Conservation (phyloP, 257 asterid genomes). For the Solanum commersonii region DNA sequence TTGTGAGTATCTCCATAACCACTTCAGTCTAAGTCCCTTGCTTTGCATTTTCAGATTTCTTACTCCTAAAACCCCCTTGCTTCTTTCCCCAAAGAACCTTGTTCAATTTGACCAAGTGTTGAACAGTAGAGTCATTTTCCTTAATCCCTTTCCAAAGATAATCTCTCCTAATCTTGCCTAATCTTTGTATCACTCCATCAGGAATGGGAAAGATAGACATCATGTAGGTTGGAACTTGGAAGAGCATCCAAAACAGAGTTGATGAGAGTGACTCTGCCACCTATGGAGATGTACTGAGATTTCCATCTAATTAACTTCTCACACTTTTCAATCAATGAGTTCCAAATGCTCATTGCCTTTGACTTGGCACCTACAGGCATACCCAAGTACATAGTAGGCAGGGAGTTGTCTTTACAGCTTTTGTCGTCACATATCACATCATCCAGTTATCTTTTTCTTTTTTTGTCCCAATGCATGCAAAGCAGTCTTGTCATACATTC, state of each 20-base stretch:
- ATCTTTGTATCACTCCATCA: not conserved
- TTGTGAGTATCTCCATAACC: not conserved
- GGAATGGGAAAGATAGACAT: not conserved
- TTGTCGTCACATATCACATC: not conserved
- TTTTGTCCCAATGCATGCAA: not conserved
- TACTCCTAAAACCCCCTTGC: not conserved
- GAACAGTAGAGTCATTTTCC: not conserved
- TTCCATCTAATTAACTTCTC: not conserved
- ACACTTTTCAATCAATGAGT: not conserved
- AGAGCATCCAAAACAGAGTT: not conserved
- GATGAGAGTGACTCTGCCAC: not conserved
- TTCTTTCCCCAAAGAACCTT: not conserved
- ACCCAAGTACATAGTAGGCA: not conserved
- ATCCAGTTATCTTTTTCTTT: not conserved
- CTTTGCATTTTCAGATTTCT: too few relatives aligned
- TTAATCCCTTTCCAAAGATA: not conserved
- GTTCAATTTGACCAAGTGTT: not conserved
- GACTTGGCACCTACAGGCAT: not conserved
- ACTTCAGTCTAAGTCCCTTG: not conserved
- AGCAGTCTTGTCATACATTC: not conserved
- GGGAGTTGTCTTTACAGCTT: not conserved
- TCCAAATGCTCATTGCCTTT: not conserved
- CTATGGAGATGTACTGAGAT: not conserved
- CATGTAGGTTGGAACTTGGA: not conserved
- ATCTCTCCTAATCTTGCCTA: not conserved